Conservation (phyloP, 352 stramenopile genomes). For the Phytophthora aleatoria region DNA sequence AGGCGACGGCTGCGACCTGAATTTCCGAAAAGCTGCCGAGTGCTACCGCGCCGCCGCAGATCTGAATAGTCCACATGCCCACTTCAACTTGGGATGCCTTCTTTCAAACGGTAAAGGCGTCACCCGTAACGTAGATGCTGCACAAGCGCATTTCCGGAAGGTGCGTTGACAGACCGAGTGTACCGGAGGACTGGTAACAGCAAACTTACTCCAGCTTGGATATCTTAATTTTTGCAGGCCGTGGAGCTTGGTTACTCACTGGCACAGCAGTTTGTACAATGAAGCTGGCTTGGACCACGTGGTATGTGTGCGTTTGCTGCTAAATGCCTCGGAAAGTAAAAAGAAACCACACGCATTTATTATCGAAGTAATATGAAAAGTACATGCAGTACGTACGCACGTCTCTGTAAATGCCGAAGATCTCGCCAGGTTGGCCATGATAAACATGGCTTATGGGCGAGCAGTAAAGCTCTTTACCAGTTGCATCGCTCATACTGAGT, state of each 20-base stretch:
- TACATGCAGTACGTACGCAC: constrained; percentile 34
- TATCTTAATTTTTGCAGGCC: constrained; percentile 33
- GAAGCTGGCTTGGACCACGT: constrained; percentile 4
- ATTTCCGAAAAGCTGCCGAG: constrained; percentile 57
- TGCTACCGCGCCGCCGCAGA: constrained; percentile 63
- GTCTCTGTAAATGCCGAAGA: constrained; percentile 20
- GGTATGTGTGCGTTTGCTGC: constrained; percentile 13
- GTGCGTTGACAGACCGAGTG: constrained; percentile 19
- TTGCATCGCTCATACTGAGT: constrained; percentile 14
- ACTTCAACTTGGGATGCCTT: constrained; percentile 83
- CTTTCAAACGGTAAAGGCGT: constrained; percentile 70
- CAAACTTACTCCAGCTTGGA: constrained; percentile 1
- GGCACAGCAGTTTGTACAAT: constrained; percentile 54
- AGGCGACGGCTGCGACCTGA: constrained; percentile 70
- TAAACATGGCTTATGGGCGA: background rate
- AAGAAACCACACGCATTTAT: constrained; percentile 44
- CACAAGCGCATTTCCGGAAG: constrained; percentile 66
- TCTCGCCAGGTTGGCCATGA: background rate
- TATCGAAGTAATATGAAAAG: constrained; percentile 37
- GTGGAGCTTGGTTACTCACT: constrained; percentile 62
- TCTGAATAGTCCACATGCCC: constrained; percentile 54
- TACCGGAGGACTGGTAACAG: background rate
- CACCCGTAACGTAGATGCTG: constrained; percentile 52
- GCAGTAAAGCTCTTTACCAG: constrained; percentile 4
- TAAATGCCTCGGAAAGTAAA: constrained; percentile 23